Evolutionary conservation across 2,329 filamentous ascomycete genomes (phyloP), one percentile per base, ranked within the genome.

Genomic region (Claviceps cyperi): DNA sequence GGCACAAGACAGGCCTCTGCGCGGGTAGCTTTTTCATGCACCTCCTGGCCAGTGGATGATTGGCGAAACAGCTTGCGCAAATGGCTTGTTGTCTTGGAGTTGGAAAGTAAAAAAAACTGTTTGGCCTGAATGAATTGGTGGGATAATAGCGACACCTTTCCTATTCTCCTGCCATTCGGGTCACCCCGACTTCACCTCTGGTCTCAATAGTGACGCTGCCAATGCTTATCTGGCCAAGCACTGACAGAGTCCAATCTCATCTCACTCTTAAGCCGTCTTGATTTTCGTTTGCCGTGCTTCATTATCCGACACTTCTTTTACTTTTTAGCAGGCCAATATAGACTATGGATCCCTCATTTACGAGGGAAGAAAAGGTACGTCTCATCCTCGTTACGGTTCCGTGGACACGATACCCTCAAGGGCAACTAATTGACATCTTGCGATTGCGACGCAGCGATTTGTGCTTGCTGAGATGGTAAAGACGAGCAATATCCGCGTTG

Each of bases 381-480:
- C 19, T 38, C 37, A 9, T 37, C 5, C 7, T 41, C 35, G 14
- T 8, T 7, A 43, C 14, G 15, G 13, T n/a, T 11, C 13, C 22
- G 14, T 17, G 22, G 45, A 21, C 24, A n/a, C 2, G 24, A 8
- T 43, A 13, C 13, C 5, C 7, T 21, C 11, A 48, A 9, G 4
- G 7, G 7, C 15, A 11, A 37, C 17, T 38, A 21, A 49, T 19
- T 7, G 17, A 15, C 28, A 21, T 32, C 5, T 9, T 36, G 6
- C 28, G 3, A 37, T n/a, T 51, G 17, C 36, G 14, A 14, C 19
- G 5, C 57, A 80, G 76, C 74, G 75, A 54, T 77, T 77, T 58
- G 65, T 79, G 53, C 68, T 80, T 50, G 73, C 69, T 51, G 76
- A 80, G 62, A 74, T 78, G 57, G 73, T 80, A 62, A 80, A 78